A percentile compares a stretch with the other conserved stretches of the same genome.
Evolutionary conservation across 306 rosid species (phyloP).

Genomic region (Prunus dulcis): DNA sequence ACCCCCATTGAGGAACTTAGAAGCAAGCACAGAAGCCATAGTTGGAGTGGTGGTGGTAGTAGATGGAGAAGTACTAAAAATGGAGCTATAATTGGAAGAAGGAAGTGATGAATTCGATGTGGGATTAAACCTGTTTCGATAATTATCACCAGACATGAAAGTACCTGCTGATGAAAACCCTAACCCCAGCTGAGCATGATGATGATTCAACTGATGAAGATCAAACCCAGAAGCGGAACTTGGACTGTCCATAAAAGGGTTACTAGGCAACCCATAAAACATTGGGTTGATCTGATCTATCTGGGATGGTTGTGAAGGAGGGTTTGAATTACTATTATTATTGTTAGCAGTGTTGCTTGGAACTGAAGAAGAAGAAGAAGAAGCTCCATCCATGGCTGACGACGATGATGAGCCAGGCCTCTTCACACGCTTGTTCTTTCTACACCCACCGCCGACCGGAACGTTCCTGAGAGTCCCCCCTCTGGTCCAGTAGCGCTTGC

Average conservation of each 20-base stretch:
- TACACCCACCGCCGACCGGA: constrained; percentile 90
- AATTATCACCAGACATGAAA: constrained; percentile 18
- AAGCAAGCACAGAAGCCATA: constrained; percentile 54
- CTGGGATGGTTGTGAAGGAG: constrained; percentile 36
- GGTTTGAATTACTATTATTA: constrained; percentile 30
- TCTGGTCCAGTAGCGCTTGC: constrained; percentile 95
- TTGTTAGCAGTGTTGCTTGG: neutral
- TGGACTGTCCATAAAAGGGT: constrained; percentile 28
- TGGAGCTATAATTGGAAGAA: constrained; percentile 50
- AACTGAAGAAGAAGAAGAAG: constrained; percentile 39
- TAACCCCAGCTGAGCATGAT: constrained; percentile 34
- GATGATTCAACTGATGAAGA: constrained; percentile 38
- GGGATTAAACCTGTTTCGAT: constrained; percentile 37
- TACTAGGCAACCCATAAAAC: constrained; percentile 49
- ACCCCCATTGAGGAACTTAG: constrained; percentile 49
- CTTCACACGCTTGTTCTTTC: constrained; percentile 80
- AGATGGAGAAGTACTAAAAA: constrained; percentile 39
- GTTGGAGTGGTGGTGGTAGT: constrained; percentile 30
- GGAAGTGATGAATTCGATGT: constrained; percentile 25
- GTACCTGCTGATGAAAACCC: constrained; percentile 34
- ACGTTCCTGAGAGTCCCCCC: constrained; percentile 93
- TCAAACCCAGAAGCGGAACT: constrained; percentile 42
- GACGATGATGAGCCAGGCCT: constrained; percentile 26
- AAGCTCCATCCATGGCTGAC: constrained; percentile 24
- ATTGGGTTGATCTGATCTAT: constrained; percentile 47